These are phyloP conservation scores for Penicillium aurantiogriseum DNA, from an alignment of 2,329 filamentous ascomycete species.

Conservation along the genomic window DNA sequence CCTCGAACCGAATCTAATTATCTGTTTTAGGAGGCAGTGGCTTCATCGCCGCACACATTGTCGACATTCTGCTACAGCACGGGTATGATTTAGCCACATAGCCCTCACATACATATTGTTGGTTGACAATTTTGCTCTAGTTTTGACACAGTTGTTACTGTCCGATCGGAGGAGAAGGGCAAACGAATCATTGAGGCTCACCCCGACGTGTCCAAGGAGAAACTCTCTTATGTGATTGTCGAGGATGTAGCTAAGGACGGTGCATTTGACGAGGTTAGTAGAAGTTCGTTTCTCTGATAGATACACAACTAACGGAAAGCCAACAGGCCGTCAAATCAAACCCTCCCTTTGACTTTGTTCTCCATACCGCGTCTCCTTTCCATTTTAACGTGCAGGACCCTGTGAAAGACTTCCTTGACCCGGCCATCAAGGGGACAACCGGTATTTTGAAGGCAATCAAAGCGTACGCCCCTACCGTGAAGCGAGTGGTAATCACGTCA, in stretches of 20 bases:
- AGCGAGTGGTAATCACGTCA: slow-evolving; percentile 69
- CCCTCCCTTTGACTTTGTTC: slow-evolving; percentile 68
- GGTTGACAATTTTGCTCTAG: slow-evolving; percentile 31
- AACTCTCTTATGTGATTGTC: slow-evolving; percentile 66
- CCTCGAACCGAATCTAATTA: slow-evolving; percentile 32
- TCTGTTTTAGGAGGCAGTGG: slow-evolving; percentile 54
- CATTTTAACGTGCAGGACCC: slow-evolving; percentile 69
- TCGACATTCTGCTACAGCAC: slow-evolving; percentile 57
- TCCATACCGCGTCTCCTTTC: slow-evolving; percentile 74
- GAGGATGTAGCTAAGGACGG: slow-evolving; percentile 67
- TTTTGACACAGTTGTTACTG: slow-evolving; percentile 62
- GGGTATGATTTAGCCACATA: slow-evolving; percentile 35
- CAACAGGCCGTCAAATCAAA: slow-evolving; percentile 55
- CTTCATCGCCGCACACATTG: slow-evolving; percentile 65
- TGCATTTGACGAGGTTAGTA: slow-evolving; percentile 62
- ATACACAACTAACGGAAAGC: slow-evolving; percentile 7
- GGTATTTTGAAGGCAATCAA: slow-evolving; percentile 63
- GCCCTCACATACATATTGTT: too few relatives aligned
- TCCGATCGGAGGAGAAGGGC: slow-evolving; percentile 61
- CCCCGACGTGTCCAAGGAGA: slow-evolving; percentile 51
- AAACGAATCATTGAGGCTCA: slow-evolving; percentile 59
- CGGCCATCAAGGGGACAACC: slow-evolving; percentile 62
- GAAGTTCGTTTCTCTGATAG: neutral
- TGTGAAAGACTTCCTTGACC: slow-evolving; percentile 61
- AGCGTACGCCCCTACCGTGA: slow-evolving; percentile 63